Percentiles rank a stretch among this genome's conserved stretches.
Conservation (phyloP, 352 stramenopile genomes). For the Hyaloperonospora arabidopsidis region DNA sequence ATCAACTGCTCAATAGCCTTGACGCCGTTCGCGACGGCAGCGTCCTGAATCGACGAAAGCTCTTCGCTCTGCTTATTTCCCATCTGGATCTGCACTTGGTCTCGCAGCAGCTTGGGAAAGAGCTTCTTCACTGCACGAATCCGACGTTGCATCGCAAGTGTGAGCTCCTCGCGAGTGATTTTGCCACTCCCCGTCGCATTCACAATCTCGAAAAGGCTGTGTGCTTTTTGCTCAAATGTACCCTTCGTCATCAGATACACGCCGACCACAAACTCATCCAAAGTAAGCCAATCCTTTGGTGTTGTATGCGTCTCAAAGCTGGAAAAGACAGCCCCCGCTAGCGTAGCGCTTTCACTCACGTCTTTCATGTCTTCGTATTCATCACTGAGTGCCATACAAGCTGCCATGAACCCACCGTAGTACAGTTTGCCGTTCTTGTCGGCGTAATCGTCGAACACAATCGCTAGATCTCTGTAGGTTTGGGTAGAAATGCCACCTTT, state of each 20-base stretch:
- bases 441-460: conserved; percentile 46
- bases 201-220: conserved; percentile 68
- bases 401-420: conserved; percentile 53
- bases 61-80: conserved; percentile 32
- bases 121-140: conserved; percentile 69
- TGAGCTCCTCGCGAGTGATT: conserved; percentile 74
- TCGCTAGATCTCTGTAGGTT: conserved; percentile 43
- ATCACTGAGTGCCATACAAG: conserved; percentile 48
- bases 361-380: conserved; percentile 56
- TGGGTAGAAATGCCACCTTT: conserved; percentile 46
- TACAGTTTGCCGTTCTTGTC: conserved; percentile 47
- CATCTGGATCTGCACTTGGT: conserved; percentile 67
- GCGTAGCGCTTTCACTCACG: conserved; percentile 49
- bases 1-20: conserved; percentile 59
- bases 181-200: conserved; percentile 57
- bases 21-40: conserved; percentile 46
- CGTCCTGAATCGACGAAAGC: conserved; percentile 34
- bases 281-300: conserved; percentile 58
- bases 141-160: conserved; percentile 51
- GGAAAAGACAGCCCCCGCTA: conserved; percentile 68
- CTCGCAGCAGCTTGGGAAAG: conserved; percentile 62
- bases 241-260: conserved; percentile 80
- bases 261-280: conserved; percentile 76
- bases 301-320: conserved; percentile 51
- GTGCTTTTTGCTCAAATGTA: conserved; percentile 71